Conservation (phyloP, 1,139 yeast genomes). For the Hansenula lynferdii region DNA sequence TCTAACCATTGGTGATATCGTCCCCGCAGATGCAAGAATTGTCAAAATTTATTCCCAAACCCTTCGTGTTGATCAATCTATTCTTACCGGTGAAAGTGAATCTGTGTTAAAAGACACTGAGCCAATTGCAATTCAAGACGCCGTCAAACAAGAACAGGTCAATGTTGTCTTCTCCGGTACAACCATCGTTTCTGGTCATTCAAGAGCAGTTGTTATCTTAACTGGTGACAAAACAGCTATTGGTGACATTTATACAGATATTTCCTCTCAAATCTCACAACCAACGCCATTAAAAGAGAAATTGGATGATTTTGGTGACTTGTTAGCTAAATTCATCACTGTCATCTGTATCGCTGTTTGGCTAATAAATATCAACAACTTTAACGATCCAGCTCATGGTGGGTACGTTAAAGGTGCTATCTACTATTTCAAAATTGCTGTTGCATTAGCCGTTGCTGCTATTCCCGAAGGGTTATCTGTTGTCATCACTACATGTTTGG, state of each 20-base stretch:
- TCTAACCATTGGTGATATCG: conserved; percentile 67
- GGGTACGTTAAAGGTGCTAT: conserved; percentile 41
- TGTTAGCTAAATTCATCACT: conserved; percentile 68
- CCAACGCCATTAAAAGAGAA: conserved; percentile 68
- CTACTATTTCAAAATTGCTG: conserved; percentile 49
- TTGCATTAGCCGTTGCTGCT: conserved; percentile 78
- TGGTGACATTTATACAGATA: conserved; percentile 59
- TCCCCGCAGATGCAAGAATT: conserved; percentile 73
- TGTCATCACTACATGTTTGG: conserved; percentile 79
- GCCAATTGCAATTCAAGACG: conserved; percentile 29
- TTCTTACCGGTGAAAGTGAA: conserved; percentile 68
- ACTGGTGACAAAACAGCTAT: conserved; percentile 74
- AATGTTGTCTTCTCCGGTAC: conserved; percentile 52
- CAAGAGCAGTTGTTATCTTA: conserved; percentile 56
- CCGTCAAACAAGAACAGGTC: conserved; percentile 26
- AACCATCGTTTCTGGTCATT: conserved; percentile 71
- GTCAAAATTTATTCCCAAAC: conserved; percentile 47
- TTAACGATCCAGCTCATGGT: conserved; percentile 52
- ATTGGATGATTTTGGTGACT: conserved; percentile 66
- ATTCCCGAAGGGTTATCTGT: conserved; percentile 79
- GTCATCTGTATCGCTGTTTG: conserved; percentile 72
- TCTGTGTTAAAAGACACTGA: conserved; percentile 42
- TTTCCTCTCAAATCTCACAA: conserved; percentile 50
- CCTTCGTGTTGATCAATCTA: conserved; percentile 74
- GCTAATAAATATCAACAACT: conserved; percentile 70